phyloP scores from a whole-genome alignment of 768 basidiomycete species.

The Mycena vulgaris region DNA sequence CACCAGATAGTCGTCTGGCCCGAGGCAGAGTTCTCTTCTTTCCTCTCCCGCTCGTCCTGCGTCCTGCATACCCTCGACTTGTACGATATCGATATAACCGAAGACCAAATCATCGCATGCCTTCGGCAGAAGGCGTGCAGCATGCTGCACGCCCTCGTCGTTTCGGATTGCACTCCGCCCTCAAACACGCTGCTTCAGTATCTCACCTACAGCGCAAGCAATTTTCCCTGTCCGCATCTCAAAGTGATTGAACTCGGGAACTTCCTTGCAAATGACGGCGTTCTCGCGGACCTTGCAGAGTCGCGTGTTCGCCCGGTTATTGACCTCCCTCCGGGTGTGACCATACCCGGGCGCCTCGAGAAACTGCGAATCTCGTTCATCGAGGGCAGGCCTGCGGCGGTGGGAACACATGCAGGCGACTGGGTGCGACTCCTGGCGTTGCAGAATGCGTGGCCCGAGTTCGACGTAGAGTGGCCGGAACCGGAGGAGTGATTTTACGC shows the following conservation, averaged over 20 bases:
- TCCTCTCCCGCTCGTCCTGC: conserved; percentile 33
- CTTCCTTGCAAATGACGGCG: conserved; percentile 6
- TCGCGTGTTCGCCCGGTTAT: conserved; percentile 11
- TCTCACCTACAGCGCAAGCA: conserved; percentile 13
- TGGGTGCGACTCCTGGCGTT: conserved; percentile 1
- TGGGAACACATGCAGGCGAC: not conserved
- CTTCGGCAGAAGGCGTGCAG: conserved; percentile 21
- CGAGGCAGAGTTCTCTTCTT: conserved; percentile 3
- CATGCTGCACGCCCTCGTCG: not conserved
- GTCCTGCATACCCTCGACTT: conserved; percentile 3
- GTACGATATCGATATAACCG: conserved; percentile 5
- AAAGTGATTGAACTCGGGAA: not conserved
- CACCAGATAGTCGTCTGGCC: conserved; percentile 20
- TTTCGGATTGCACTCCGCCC: not conserved
- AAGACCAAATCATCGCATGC: conserved; percentile 14
- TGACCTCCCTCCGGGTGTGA: not conserved
- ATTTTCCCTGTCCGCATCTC: conserved; percentile 11
- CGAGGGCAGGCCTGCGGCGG: not conserved
- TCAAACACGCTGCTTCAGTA: conserved; percentile 7
- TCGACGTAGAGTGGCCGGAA: conserved; percentile 14
- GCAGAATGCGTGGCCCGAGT: not conserved
- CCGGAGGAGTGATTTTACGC: not conserved
- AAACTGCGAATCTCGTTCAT: conserved; percentile 12
- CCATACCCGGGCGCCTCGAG: conserved; percentile 1
- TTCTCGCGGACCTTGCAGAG: conserved; percentile 15